Conservation (phyloP, 306 rosid species). For the apple (Malus domestica) region ASM211411v1 NC_041801.1:7033001-7033500, state of each 20-base stretch:
- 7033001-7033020: conserved; percentile 59
- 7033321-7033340: not conserved
- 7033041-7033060: conserved; percentile 35
- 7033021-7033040: conserved; percentile 67
- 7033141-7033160: conserved; percentile 4
- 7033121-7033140: conserved; percentile 11
- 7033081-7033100: not conserved
- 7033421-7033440: conserved; percentile 32
- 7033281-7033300: not conserved
- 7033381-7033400: conserved; percentile 29
- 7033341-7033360: conserved; percentile 15
- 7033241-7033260: not conserved
- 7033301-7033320: not conserved
- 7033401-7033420: conserved; percentile 28
- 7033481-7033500: conserved; percentile 20
- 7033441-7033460: conserved; percentile 22
- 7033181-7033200: conserved; percentile 19
- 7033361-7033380: conserved; percentile 24
- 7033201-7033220: conserved; percentile 5
- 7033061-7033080: not conserved
- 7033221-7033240: not conserved
- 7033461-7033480: conserved; percentile 17
- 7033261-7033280: not conserved
- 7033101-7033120: conserved; percentile 4
- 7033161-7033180: conserved; percentile 7